A percentile compares a stretch with the other conserved stretches of the same genome.
Conservation (phyloP, 768 basidiomycete species). For the Lactifluus subvellereus region DNA sequence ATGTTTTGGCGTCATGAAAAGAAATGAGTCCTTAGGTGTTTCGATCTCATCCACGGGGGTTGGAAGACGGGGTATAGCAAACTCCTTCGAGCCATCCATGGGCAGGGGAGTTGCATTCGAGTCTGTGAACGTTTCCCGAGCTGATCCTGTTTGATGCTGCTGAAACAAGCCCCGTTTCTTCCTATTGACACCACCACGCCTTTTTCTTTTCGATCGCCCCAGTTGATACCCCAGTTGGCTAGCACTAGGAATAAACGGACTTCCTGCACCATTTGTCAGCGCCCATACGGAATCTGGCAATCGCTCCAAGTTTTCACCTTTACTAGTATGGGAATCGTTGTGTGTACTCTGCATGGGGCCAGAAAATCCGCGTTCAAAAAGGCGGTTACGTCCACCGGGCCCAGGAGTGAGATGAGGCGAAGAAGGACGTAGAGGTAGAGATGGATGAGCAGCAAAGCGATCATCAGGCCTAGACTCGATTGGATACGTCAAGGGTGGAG, state of each 20-base stretch:
- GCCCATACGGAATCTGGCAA: not conserved
- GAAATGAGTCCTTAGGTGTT: not conserved
- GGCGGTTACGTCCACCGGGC: slow-evolving; percentile 2
- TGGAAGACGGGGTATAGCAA: not conserved
- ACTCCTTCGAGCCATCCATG: not conserved
- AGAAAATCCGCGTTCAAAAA: slow-evolving; percentile 12
- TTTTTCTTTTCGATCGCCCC: slow-evolving; percentile 11
- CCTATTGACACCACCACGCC: slow-evolving; percentile 19
- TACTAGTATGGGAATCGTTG: slow-evolving; percentile 3
- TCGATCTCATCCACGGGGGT: slow-evolving; percentile 2
- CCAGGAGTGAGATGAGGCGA: slow-evolving; percentile 3
- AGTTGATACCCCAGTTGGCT: slow-evolving; percentile 6
- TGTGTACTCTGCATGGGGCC: slow-evolving; percentile 9
- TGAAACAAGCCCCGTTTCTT: slow-evolving; percentile 15
- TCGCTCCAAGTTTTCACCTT: slow-evolving; percentile 9
- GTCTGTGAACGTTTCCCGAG: not conserved
- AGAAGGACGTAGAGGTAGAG: slow-evolving; percentile 21
- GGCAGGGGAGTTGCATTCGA: slow-evolving; percentile 1
- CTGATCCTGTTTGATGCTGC: not conserved
- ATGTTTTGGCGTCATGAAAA: not conserved
- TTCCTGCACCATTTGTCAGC: slow-evolving; percentile 10
- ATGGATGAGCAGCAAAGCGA: slow-evolving; percentile 12
- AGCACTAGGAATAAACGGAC: not conserved
- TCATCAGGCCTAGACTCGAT: slow-evolving; percentile 16
- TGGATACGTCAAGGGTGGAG: slow-evolving; percentile 1